A percentile compares a stretch with the other conserved stretches of the same genome.
Conservation (phyloP, 83 land plant genomes). For the Picea abies region DNA sequence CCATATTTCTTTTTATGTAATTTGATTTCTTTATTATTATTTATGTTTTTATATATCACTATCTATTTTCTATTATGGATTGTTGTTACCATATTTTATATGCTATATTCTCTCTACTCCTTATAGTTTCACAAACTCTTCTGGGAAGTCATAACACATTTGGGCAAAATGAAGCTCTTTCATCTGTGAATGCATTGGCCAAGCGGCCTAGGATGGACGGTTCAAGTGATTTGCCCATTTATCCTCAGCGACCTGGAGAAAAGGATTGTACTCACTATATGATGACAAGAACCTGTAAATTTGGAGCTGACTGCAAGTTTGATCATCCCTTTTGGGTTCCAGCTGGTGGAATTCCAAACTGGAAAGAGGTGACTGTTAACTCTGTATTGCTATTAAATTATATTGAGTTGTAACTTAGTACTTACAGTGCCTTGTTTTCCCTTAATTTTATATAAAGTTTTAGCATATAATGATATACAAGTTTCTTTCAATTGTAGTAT, state of each 20-base stretch:
- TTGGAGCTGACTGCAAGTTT: conserved; percentile 87
- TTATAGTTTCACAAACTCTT: neutral
- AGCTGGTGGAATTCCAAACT: conserved; percentile 93
- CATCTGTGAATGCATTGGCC: conserved; percentile 40
- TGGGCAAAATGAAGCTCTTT: conserved; percentile 69
- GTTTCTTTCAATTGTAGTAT: neutral
- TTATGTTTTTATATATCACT: conserved; percentile 4
- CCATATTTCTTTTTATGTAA: neutral
- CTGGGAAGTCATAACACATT: conserved; percentile 49
- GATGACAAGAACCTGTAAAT: conserved; percentile 83
- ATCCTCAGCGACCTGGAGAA: conserved; percentile 96
- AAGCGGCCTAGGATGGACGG: conserved; percentile 71
- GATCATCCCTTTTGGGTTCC: conserved; percentile 99
- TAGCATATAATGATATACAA: neutral
- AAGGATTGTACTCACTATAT: conserved; percentile 90
- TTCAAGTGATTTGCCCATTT: conserved; percentile 54
- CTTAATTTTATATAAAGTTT: neutral
- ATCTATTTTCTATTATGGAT: conserved; percentile 9
- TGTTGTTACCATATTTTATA: conserved; percentile 4
- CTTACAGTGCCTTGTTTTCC: neutral
- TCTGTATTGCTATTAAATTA: conserved; percentile 14
- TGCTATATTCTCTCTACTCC: conserved; percentile 20
- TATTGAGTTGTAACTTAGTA: neutral
- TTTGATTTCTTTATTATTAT: conserved; percentile 5
- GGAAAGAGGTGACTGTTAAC: conserved; percentile 87